Evolutionary conservation across 768 basidiomycete species (phyloP).

Genomic region (Panaeolus cyanescens): DNA sequence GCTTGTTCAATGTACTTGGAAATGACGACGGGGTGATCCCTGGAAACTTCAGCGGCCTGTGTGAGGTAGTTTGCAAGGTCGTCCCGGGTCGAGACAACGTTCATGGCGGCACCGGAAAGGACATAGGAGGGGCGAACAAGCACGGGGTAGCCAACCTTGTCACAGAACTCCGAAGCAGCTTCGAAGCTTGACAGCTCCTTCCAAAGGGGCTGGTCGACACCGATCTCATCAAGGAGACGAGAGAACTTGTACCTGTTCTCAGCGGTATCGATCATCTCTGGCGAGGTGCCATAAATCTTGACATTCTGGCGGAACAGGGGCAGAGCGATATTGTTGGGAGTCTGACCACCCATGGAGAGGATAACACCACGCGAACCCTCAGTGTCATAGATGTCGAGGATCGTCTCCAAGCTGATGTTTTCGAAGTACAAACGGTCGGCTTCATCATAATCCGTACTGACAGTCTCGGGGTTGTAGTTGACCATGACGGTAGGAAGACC

Average conservation of each 20-base stretch:
- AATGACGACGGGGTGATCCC: constrained; percentile 90
- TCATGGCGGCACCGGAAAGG: constrained; percentile 99
- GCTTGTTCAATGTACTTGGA: constrained; percentile 99
- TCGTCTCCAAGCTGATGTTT: constrained; percentile 95
- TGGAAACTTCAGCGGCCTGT: constrained; percentile 94
- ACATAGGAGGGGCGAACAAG: constrained; percentile 98
- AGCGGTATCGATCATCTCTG: constrained; percentile 99
- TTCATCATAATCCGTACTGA: constrained; percentile 98
- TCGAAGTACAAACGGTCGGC: constrained; percentile 99
- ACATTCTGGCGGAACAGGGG: constrained; percentile 96
- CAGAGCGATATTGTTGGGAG: constrained; percentile 97
- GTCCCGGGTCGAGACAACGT: constrained; percentile 92
- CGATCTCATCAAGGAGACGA: constrained; percentile 94
- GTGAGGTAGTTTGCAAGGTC: constrained; percentile 91
- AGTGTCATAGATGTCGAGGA: constrained; percentile 94
- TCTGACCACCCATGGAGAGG: constrained; percentile 97
- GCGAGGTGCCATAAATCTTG: constrained; percentile 97
- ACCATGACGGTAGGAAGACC: constrained; percentile 97
- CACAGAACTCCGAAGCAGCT: constrained; percentile 87
- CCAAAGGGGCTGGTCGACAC: constrained; percentile 98
- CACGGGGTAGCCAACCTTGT: constrained; percentile 92
- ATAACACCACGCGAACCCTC: constrained; percentile 92
- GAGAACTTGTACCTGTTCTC: constrained; percentile 99
- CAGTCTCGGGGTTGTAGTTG: constrained; percentile 99
- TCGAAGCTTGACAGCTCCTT: constrained; percentile 93